phyloP scores from a whole-genome alignment of 208 protist genomes.

The Acanthamoeba royreba region DNA sequence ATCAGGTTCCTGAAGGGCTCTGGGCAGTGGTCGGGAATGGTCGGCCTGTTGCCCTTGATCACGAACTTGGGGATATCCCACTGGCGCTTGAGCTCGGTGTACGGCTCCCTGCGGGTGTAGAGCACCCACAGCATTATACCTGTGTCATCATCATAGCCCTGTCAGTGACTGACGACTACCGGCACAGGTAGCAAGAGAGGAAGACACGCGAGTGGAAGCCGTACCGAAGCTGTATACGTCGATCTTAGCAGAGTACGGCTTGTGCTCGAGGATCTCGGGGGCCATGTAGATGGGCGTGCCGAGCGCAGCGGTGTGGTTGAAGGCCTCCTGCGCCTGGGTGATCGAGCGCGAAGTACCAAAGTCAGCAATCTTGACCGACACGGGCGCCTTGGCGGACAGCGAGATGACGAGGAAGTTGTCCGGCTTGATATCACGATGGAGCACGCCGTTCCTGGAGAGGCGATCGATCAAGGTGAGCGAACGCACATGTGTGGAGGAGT shows the following conservation, averaged over 20 bases:
- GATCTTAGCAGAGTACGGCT: constrained; percentile 23
- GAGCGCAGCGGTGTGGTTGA: constrained; percentile 26
- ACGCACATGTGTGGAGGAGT: too few species aligned
- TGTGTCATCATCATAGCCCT: too few species aligned
- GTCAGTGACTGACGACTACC: too few species aligned
- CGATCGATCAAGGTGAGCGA: too few species aligned
- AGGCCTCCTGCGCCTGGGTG: not conserved
- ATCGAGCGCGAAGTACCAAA: constrained; percentile 36
- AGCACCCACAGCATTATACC: not conserved
- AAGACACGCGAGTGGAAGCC: too few species aligned
- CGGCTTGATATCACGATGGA: not conserved
- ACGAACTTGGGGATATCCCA: not conserved
- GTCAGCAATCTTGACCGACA: constrained; percentile 27
- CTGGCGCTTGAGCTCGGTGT: not conserved
- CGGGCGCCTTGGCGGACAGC: not conserved
- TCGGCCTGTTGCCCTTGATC: not conserved
- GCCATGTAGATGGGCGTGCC: constrained; percentile 41
- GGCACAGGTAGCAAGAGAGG: too few species aligned
- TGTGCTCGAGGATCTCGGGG: not conserved
- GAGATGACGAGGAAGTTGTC: not conserved
- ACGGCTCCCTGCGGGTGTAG: constrained; percentile 23
- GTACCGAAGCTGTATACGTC: constrained; percentile 4
- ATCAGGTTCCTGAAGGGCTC: not conserved
- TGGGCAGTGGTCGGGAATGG: constrained; percentile 7
- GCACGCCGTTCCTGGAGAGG: not conserved